Conservation (phyloP, 106 monocot species). For the Dendrobium catenatum region DNA sequence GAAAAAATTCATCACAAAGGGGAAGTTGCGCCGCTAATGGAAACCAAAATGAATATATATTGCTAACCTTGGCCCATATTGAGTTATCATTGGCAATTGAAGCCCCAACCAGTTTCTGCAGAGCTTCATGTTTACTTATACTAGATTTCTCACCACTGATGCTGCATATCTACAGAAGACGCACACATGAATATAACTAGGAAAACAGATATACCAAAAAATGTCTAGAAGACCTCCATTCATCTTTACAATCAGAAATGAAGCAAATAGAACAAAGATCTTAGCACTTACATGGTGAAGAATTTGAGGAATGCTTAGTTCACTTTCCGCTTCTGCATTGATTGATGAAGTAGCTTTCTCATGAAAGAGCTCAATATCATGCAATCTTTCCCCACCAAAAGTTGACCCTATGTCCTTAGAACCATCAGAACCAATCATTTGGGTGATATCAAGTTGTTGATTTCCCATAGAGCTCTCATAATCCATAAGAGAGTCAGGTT, state of each 20-base stretch:
- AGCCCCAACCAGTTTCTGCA: constrained; percentile 62
- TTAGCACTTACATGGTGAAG: constrained; percentile 58
- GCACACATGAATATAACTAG: constrained; percentile 55
- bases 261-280: background rate
- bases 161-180: constrained; percentile 63
- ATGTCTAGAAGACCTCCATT: too few relatives aligned
- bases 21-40: too few relatives aligned
- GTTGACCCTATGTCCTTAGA: constrained; percentile 18
- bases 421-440: constrained; percentile 34
- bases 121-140: constrained; percentile 54
- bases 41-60: constrained; percentile 7
- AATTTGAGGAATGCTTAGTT: constrained; percentile 80
- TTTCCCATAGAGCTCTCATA: constrained; percentile 39
- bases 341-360: constrained; percentile 32
- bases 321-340: constrained; percentile 34
- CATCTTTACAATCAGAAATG: background rate
- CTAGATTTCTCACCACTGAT: constrained; percentile 45
- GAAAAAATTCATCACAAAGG: too few relatives aligned
- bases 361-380: constrained; percentile 21
- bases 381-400: constrained; percentile 22
- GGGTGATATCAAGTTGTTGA: constrained; percentile 46
- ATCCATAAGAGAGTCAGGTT: constrained; percentile 31
- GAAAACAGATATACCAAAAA: too few relatives aligned
- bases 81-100: constrained; percentile 67
- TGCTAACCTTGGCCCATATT: constrained; percentile 84